Percentiles rank a stretch among this genome's conserved stretches.
Conservation (phyloP, 2,329 filamentous ascomycete species). For the Zelopaecilomyces penicillatus region DNA sequence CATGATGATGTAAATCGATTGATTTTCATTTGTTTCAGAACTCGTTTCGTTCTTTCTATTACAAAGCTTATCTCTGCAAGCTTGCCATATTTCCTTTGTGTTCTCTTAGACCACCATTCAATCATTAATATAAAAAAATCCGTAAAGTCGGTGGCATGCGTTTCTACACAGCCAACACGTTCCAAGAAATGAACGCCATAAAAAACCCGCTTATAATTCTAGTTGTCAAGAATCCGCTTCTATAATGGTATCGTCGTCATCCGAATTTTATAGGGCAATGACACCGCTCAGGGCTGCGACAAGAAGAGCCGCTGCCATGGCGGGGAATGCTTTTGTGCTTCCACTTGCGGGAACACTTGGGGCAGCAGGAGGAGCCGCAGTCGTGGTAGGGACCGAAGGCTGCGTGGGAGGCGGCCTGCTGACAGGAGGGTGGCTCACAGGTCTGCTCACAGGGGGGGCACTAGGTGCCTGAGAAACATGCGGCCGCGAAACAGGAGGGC, state of each 20-base stretch:
- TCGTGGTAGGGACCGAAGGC: slow-evolving; percentile 17
- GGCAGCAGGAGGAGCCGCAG: slow-evolving; percentile 21
- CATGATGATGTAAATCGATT: no score
- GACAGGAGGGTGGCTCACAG: slow-evolving; percentile 38
- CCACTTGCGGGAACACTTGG: slow-evolving; percentile 2
- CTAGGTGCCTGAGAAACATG: slow-evolving; percentile 38
- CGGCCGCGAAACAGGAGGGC: slow-evolving; percentile 38
- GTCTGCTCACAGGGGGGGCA: slow-evolving; percentile 33
- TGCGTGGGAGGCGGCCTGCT: slow-evolving; percentile 33
- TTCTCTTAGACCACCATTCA: no score
- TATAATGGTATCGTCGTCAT: background rate
- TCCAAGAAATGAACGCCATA: no score
- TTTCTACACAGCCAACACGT: no score
- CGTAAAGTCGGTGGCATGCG: no score
- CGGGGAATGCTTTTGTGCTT: slow-evolving; percentile 9
- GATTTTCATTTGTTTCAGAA: no score
- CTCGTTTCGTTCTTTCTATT: no score
- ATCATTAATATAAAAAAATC: no score
- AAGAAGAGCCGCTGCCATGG: slow-evolving; percentile 5
- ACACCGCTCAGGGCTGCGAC: slow-evolving; percentile 11
- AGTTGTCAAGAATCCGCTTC: no score
- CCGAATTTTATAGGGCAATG: slow-evolving; percentile 12
- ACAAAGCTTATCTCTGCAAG: no score
- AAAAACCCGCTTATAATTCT: no score
- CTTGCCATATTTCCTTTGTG: no score